A percentile compares a stretch with the other conserved stretches of the same genome.
These are phyloP conservation scores for Fusarium luffae DNA, from an alignment of 2,329 filamentous ascomycete genomes.

Conservation along the genomic window DNA sequence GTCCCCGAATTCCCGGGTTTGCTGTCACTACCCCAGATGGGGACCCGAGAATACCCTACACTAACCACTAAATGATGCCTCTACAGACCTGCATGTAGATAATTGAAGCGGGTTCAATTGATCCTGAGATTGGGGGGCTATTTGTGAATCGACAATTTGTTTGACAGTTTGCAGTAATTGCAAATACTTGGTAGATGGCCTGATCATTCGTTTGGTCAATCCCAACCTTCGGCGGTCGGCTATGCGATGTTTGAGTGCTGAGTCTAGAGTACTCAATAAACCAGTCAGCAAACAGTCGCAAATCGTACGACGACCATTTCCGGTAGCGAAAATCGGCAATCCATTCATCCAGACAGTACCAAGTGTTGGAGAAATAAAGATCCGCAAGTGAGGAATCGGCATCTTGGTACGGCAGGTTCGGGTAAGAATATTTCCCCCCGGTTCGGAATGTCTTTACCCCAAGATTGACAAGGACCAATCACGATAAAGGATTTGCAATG, in stretches of 20 bases:
- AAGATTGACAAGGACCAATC: slow-evolving; percentile 17
- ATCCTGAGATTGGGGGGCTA: not conserved
- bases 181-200: no score
- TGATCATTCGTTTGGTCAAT: no score
- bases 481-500: slow-evolving; percentile 18
- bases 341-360: slow-evolving; percentile 11
- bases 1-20: not conserved
- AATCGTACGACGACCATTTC: slow-evolving; percentile 24
- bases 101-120: not conserved
- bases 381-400: slow-evolving; percentile 18
- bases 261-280: not conserved
- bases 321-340: slow-evolving; percentile 29
- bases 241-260: not conserved
- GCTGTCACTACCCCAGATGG: not conserved
- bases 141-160: rapidly evolving
- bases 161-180: no score
- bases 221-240: not conserved
- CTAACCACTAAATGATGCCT: not conserved
- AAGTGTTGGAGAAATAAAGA: slow-evolving; percentile 35
- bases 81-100: not conserved
- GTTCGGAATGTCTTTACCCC: slow-evolving; percentile 14
- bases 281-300: not conserved
- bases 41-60: not conserved
- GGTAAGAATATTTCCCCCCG: slow-evolving; percentile 35
- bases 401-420: slow-evolving; percentile 24